Evolutionary conservation across 1,284 basidiomycete species (phyloP), one percentile per base, ranked within the genome.

Genomic region (Ustilago nuda): DNA sequence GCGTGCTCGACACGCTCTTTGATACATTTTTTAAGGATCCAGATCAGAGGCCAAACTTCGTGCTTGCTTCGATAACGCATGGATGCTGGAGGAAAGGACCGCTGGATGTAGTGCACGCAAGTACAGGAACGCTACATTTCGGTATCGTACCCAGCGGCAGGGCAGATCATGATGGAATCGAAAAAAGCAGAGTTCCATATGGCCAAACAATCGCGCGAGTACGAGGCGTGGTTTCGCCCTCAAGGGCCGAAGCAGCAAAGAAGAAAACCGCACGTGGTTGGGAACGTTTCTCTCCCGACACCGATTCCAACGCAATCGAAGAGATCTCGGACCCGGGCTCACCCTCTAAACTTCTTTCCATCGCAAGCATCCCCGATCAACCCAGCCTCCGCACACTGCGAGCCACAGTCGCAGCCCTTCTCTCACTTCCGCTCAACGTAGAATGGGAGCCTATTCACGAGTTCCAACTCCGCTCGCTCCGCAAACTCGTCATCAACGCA

Each of bases 401-500:
- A 23, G 54, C 56, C 4, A 84, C 83, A 1, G 71, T 83, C 2
- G 79, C 83, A 2, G 64, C 71, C 3, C 61, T 84, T 8, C 79
- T 84, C 12, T 69, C 76, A 4, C 63, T 85, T 6, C 80, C 84
- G 17, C 75, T 85, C 33, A 74, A 81, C 32, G 82, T 83, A 36
- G 77, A 83, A 27, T 94, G 95, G 91, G 88, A 89, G 33, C 90
- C 92, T 0, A 90, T 93, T 76, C 87, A 90, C 1, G 88, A 91
- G 17, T 86, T 96, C 23, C 91, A 94, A 74, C 87, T 91, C 36
- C 88, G 89, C 7, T 90, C 95, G 86, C 90, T 93, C 36, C 90
- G 91, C 73, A 97, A 96, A 87, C 88, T 98, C 59, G 93, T 92
- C 37, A 90, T 94, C 75, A 95, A 97, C 85, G 89, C 92, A 13